A percentile compares a stretch with the other conserved stretches of the same genome.
phyloP scores from a whole-genome alignment of 78 protist species.

The Chrysochromulina parva region DNA sequence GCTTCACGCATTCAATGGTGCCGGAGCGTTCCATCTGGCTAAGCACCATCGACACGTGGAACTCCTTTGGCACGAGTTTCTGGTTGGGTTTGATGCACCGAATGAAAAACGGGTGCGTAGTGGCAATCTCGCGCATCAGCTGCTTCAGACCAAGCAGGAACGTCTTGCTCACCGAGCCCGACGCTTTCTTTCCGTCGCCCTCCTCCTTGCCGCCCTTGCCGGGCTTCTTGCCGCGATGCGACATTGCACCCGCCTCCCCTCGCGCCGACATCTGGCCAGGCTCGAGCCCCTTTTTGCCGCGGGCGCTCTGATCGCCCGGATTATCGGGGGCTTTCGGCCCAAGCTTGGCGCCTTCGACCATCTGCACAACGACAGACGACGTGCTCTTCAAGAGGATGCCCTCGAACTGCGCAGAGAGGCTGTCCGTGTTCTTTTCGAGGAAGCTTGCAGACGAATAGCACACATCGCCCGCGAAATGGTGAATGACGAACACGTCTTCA shows the following conservation, averaged over 20 bases:
- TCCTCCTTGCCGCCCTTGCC: not conserved
- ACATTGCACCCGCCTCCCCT: not conserved
- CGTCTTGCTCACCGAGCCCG: not conserved
- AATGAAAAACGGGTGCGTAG: slow-evolving; percentile 81
- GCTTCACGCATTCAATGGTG: too few species aligned
- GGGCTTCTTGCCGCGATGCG: not conserved
- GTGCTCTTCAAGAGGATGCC: slow-evolving; percentile 77
- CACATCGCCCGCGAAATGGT: slow-evolving; percentile 94
- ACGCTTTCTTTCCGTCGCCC: too few species aligned
- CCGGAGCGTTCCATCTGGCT: not conserved
- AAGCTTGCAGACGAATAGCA: slow-evolving; percentile 40
- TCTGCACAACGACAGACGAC: slow-evolving; percentile 52
- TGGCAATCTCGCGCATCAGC: slow-evolving; percentile 62
- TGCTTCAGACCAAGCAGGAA: slow-evolving; percentile 27
- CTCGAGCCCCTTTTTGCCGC: too few species aligned
- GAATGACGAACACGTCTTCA: slow-evolving; percentile 29
- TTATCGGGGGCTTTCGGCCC: not conserved
- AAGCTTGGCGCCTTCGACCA: not conserved
- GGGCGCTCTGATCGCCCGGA: too few species aligned
- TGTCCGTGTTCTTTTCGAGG: not conserved
- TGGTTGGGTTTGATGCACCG: slow-evolving; percentile 89
- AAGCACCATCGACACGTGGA: not conserved
- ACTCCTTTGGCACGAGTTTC: not conserved
- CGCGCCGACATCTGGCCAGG: not conserved
- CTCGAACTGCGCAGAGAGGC: not conserved